phyloP scores from a whole-genome alignment of 2,329 filamentous ascomycete genomes.

The Colletotrichum tabaci region DNA sequence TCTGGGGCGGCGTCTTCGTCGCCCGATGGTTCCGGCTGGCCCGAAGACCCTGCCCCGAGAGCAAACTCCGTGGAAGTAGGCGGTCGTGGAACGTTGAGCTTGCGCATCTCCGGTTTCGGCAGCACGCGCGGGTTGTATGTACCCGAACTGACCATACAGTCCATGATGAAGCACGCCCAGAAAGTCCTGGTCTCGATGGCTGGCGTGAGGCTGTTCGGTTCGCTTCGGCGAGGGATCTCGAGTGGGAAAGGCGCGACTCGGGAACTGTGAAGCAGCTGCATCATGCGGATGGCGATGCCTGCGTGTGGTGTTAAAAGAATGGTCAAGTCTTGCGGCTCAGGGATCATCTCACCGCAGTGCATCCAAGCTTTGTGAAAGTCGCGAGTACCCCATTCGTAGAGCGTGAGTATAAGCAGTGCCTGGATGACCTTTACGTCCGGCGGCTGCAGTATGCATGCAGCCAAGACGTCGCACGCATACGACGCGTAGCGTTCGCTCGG shows the following conservation, averaged over 20 bases:
- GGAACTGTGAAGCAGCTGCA: conserved; percentile 53
- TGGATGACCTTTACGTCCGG: conserved; percentile 56
- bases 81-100: conserved; percentile 47
- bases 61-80: conserved; percentile 42
- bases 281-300: conserved; percentile 57
- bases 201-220: conserved; percentile 44
- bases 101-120: conserved; percentile 52
- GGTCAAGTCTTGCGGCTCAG: neutral
- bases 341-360: conserved; percentile 50
- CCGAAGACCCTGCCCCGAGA: conserved; percentile 3
- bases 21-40: conserved; percentile 39
- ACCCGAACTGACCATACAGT: conserved; percentile 60
- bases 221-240: conserved; percentile 43
- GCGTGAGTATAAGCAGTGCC: conserved; percentile 55
- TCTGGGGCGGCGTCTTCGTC: conserved; percentile 21
- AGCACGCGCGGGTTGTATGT: conserved; percentile 57
- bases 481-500: conserved; percentile 52
- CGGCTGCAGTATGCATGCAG: conserved; percentile 46
- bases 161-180: conserved; percentile 63
- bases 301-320: neutral
- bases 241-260: conserved; percentile 49
- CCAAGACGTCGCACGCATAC: conserved; percentile 48
- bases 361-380: conserved; percentile 61
- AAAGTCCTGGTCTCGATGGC: conserved; percentile 58
- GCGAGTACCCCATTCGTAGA: conserved; percentile 60